These are phyloP conservation scores for Solanum hybrid DNA, from an alignment of 305 asterid species.

Conservation along the genomic window DNA sequence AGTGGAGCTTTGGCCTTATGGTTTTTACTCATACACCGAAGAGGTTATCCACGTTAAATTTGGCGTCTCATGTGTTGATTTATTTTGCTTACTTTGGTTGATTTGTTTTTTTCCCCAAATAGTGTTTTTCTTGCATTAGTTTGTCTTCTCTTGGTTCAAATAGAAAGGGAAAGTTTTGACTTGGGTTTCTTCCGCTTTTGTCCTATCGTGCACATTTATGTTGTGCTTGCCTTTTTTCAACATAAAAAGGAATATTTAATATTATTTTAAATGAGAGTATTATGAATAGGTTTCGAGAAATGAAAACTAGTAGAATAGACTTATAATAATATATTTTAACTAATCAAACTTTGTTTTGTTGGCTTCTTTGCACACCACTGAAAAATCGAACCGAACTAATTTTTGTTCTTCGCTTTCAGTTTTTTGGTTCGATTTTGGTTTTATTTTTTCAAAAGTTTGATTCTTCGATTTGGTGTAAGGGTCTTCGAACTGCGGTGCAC, in stretches of 20 bases:
- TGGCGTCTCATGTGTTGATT: not conserved
- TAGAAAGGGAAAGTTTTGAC: too few relatives aligned
- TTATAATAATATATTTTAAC: too few relatives aligned
- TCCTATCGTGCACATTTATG: not conserved
- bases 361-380: not conserved
- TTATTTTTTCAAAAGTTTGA: not conserved
- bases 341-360: too few relatives aligned
- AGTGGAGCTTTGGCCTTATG: not conserved
- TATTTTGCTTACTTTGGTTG: not conserved
- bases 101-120: not conserved
- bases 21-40: not conserved
- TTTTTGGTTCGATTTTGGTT: too few relatives aligned
- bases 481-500: not conserved
- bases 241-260: too few relatives aligned
- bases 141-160: not conserved
- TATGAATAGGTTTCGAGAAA: too few relatives aligned
- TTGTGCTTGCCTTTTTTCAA: not conserved
- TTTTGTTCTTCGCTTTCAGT: too few relatives aligned
- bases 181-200: not conserved
- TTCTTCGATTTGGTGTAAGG: not conserved
- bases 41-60: not conserved
- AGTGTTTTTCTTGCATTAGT: not conserved
- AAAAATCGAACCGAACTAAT: too few relatives aligned
- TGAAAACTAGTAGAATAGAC: too few relatives aligned
- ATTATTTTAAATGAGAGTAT: too few relatives aligned